Evolutionary conservation across 176 grass and related monocot genomes (phyloP).

Genomic region (Calamus simplicifolius): DNA sequence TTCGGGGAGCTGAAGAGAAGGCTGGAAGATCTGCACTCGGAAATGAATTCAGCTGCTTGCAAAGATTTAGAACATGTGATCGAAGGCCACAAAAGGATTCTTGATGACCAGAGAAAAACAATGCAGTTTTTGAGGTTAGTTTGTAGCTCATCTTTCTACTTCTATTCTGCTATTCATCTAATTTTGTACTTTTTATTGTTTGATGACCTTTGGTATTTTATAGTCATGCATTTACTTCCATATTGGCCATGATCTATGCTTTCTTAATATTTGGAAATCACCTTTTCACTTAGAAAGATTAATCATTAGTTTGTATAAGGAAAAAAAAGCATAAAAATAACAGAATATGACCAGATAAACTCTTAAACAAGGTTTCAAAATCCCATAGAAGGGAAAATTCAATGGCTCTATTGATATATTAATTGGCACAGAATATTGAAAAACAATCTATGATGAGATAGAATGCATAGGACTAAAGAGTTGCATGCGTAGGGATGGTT

Average conservation of each 20-base stretch:
- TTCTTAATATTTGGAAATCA: constrained; percentile 5
- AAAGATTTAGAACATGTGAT: constrained; percentile 71
- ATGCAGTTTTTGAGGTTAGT: constrained; percentile 92
- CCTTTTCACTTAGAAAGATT: too few species aligned
- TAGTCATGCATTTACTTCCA: neutral
- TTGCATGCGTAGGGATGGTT: too few species aligned
- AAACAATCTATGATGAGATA: too few species aligned
- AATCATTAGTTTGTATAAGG: too few species aligned
- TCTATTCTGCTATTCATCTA: too few species aligned
- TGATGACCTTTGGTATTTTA: neutral
- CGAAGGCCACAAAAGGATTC: constrained; percentile 57
- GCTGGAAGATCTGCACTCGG: constrained; percentile 52
- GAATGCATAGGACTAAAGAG: too few species aligned
- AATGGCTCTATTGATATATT: too few species aligned
- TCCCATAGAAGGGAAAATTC: too few species aligned
- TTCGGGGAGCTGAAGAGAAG: constrained; percentile 72
- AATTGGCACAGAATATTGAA: too few species aligned
- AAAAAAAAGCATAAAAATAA: too few species aligned
- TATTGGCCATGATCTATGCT: neutral
- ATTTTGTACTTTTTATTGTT: neutral
- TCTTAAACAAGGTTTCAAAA: too few species aligned
- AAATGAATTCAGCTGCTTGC: constrained; percentile 54
- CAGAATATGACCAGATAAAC: too few species aligned
- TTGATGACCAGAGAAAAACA: constrained; percentile 76
- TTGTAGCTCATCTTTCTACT: neutral